A percentile compares a stretch with the other conserved stretches of the same genome.
phyloP scores from a whole-genome alignment of 345 rosid genomes.

The Camelina laxa region DNA sequence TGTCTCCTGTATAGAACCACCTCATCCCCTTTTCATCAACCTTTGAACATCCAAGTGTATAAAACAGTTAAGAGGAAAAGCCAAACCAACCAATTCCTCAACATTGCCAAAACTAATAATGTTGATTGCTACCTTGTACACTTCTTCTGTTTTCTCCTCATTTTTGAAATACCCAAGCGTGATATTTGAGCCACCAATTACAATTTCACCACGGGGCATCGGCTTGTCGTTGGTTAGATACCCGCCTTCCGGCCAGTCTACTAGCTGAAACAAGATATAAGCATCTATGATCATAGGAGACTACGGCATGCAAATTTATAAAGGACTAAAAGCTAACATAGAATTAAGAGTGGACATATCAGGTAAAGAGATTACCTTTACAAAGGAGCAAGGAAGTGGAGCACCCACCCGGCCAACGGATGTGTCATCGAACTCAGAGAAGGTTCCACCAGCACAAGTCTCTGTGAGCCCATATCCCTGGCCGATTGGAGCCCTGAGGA shows the following conservation, averaged over 20 bases:
- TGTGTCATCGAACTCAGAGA: conserved; percentile 93
- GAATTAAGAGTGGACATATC: not conserved
- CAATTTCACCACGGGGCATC: conserved; percentile 97
- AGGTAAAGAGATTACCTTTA: conserved; percentile 67
- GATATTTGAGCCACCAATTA: conserved; percentile 91
- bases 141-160: conserved; percentile 85
- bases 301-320: not conserved
- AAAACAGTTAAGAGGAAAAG: conserved; percentile 18
- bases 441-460: conserved; percentile 98
- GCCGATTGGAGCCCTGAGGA: conserved; percentile 90
- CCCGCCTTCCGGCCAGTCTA: conserved; percentile 98
- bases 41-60: conserved; percentile 47
- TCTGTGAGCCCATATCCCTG: conserved; percentile 99
- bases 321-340: conserved; percentile 9
- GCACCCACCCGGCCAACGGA: conserved; percentile 98
- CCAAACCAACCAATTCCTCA: conserved; percentile 5
- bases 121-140: conserved; percentile 68
- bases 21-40: conserved; percentile 92
- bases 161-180: conserved; percentile 92
- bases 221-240: conserved; percentile 75
- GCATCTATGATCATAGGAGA: conserved; percentile 4
- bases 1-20: conserved; percentile 99
- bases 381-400: conserved; percentile 91
- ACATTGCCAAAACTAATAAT: conserved; percentile 1
- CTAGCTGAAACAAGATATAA: conserved; percentile 59